Percentiles rank a stretch among this genome's conserved stretches.
These are phyloP conservation scores for Claviceps africana DNA, from an alignment of 2,329 filamentous ascomycete species.

Conservation along the genomic window DNA sequence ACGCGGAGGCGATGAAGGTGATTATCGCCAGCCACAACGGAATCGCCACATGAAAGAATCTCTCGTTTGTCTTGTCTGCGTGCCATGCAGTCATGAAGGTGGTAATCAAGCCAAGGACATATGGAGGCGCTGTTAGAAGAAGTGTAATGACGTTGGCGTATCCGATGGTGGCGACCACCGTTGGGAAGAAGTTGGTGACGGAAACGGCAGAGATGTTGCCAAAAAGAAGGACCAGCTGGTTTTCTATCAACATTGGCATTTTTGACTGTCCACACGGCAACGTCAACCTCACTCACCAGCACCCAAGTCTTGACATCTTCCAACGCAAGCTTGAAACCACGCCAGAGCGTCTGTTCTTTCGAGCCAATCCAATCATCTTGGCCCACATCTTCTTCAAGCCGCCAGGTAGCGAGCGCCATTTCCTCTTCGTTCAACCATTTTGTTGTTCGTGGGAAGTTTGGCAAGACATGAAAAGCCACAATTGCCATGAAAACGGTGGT, in stretches of 20 bases:
- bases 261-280: not conserved
- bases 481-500: conserved; percentile 28
- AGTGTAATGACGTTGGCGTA: conserved; percentile 46
- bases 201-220: conserved; percentile 42
- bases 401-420: conserved; percentile 45
- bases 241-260: not conserved
- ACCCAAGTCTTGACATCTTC: conserved; percentile 46
- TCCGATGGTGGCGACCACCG: conserved; percentile 54
- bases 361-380: conserved; percentile 47
- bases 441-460: conserved; percentile 27
- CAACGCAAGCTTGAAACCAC: conserved; percentile 41
- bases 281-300: conserved; percentile 24
- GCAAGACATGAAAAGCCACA: conserved; percentile 39
- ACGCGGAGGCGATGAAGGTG: conserved; percentile 54
- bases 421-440: conserved; percentile 27
- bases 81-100: conserved; percentile 55
- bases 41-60: conserved; percentile 51
- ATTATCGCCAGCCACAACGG: conserved; percentile 48
- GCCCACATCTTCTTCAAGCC: conserved; percentile 50
- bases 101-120: conserved; percentile 46
- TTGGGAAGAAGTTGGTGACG: conserved; percentile 57
- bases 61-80: conserved; percentile 56
- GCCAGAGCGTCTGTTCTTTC: conserved; percentile 39
- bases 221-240: conserved; percentile 39
- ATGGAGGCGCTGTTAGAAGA: conserved; percentile 51